Base-by-base conservation (phyloP, 2,329 filamentous ascomycete species). In the Alternaria infectoria region DNA sequence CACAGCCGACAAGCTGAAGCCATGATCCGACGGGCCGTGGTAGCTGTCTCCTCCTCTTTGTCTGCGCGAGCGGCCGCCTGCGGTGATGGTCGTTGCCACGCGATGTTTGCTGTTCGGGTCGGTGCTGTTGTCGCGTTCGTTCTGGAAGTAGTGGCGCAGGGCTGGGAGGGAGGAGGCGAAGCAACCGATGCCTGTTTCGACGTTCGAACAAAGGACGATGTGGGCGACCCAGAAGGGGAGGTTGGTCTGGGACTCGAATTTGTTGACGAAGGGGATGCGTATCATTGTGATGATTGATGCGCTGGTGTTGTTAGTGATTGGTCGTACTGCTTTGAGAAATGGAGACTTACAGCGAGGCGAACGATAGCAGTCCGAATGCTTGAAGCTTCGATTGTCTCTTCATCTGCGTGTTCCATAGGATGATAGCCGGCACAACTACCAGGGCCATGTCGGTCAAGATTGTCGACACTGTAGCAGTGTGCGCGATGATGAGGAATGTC, bases 371-470 rank as follows among this genome's bases (percentile, higher is more conserved):
- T 3, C 67, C 64, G 19, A 72, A 72, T 4, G 70, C 70, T 54
- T 72, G 70, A 2, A 72, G 55, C 15, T 71, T 71, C 3, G 65
- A 58, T 46, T 71, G 62, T 28, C 59, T 65, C 47, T 70, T 71
- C 69, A 72, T 72, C 17, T 71, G 70, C 5, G 69, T 71, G 30
- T 72, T 72, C 70, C 70, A 72, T 4, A 72, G 26, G 47, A 72
- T 68, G 23, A 72, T 58, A 6, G 67, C 70, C 6, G 70, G 70
- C 12, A 72, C 67, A 0, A 72, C 65, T 0, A 71, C 70, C 44
- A 72, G 28, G 4, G 69, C 70, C 32, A 72, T 21, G 54, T 72
- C 69, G 7, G 70, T 72, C n/a, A 57, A 26, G 30, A 72, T 72
- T 3, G 70, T 72, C 9, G 65, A 68, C 1, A 69, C 69, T 1